Evolutionary conservation across 257 asterid species (phyloP), one percentile per base, ranked within the genome.

Genomic region (Thymus mandschuricus): DNA sequence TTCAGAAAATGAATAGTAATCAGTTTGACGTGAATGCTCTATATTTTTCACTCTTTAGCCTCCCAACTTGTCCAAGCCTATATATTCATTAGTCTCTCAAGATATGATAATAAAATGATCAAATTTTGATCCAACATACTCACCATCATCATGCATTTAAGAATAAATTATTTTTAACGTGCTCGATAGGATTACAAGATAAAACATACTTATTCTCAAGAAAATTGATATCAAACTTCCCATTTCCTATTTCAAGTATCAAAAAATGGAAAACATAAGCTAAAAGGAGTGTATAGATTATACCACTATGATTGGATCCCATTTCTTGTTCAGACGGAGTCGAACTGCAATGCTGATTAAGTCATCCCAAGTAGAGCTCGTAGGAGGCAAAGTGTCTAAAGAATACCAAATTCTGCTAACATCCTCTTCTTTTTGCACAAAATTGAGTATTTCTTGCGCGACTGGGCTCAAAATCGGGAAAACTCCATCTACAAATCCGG

Each of bases 401-500:
- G 90, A 78, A 60, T 80, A 60, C 94, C 92, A 85, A 69, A 92
- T 71, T 79, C 83, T 77, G 75, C 51, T 78, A 52, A 64, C 49
- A 66, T 84, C 85, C 38, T 6, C 66, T 76, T 89, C 96, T 64
- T 75, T 81, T 74, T 81, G 92, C 30, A 89, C 72, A 74, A 88
- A 89, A 79, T 82, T 77, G 61, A 89, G 84, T 69, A 92, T 84
- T 69, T 86, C 75, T 51, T 71, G 91, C 1, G 96, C 98, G 57
- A 64, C 60, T 46, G 98, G 96, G 79, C 94, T 92, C 76, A 92
- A 74, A n/a, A 92, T 94, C 0, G 98, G 98, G 79, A 88, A 89
- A 45, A 92, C 82, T 48, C 96, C 98, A 69, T 89, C 96, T 7
- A 92, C 96, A 71, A 92, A 89, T 50, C 98, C 96, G 6, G 96